Conservation (phyloP, 2,329 filamentous ascomycete species). For the Monilinia fructigena region DNA sequence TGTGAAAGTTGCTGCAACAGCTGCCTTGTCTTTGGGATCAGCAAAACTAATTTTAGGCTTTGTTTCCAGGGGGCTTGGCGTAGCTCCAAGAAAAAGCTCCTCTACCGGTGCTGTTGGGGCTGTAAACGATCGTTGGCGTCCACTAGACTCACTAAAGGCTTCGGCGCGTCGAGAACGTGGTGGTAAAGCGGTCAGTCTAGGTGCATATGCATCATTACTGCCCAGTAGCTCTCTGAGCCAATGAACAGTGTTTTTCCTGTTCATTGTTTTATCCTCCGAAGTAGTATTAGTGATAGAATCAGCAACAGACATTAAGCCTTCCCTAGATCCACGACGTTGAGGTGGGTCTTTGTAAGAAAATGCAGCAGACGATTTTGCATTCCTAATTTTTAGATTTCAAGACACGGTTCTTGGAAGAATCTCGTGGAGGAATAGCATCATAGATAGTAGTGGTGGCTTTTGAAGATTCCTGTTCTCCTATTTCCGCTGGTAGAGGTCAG, state of each 20-base stretch:
- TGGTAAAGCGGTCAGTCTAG: slow-evolving; percentile 36
- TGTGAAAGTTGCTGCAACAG: slow-evolving; percentile 37
- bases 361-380: slow-evolving; percentile 24
- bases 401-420: slow-evolving; percentile 31
- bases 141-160: slow-evolving; percentile 15
- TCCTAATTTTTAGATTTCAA: slow-evolving; percentile 13
- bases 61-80: slow-evolving; percentile 17
- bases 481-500: slow-evolving; percentile 19
- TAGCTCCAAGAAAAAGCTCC: slow-evolving; percentile 28
- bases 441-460: slow-evolving; percentile 15
- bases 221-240: slow-evolving; percentile 37
- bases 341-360: slow-evolving; percentile 12
- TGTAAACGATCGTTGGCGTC: slow-evolving; percentile 25
- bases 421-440: slow-evolving; percentile 18
- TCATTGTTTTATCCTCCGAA: slow-evolving; percentile 24
- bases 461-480: slow-evolving; percentile 23
- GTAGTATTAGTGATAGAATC: slow-evolving; percentile 20
- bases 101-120: slow-evolving; percentile 24
- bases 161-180: slow-evolving; percentile 30
- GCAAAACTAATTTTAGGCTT: slow-evolving; percentile 17
- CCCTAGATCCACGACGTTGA: slow-evolving; percentile 9
- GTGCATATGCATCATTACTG: slow-evolving; percentile 33
- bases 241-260: slow-evolving; percentile 32
- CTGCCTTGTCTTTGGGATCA: slow-evolving; percentile 22
- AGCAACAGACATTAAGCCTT: slow-evolving; percentile 4